Conservation (phyloP, 352 stramenopile species). For the Pythium catenulatum region DNA sequence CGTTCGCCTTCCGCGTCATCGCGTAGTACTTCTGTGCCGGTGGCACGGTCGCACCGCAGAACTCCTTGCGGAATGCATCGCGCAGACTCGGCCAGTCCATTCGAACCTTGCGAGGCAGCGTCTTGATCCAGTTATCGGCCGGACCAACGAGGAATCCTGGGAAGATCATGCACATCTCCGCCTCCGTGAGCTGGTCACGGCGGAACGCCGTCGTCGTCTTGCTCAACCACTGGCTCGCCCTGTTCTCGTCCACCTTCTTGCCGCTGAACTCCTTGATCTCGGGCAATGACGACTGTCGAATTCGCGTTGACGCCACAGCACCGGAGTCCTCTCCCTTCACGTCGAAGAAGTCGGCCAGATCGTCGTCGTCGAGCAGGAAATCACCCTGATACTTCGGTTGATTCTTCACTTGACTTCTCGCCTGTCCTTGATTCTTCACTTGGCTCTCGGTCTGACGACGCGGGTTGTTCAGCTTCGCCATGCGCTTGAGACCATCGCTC, state of each 20-base stretch:
- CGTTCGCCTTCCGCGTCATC: background rate
- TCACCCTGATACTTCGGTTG: background rate
- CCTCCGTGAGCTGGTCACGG: background rate
- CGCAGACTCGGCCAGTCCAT: background rate
- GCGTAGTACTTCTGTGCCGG: slow-evolving; percentile 16
- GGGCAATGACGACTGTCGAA: background rate
- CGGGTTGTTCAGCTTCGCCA: no score
- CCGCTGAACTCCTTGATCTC: background rate
- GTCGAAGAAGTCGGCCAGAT: background rate
- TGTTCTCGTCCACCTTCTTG: background rate
- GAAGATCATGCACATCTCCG: no score
- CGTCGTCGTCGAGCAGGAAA: background rate
- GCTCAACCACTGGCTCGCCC: background rate
- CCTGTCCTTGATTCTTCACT: background rate
- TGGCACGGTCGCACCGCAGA: background rate
- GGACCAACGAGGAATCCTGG: background rate
- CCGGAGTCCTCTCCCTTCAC: no score
- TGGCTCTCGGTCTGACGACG: no score
- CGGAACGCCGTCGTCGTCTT: background rate
- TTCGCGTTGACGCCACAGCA: no score
- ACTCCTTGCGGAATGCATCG: background rate
- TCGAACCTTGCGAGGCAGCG: background rate
- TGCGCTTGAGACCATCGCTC: no score
- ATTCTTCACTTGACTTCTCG: background rate
- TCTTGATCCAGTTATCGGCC: background rate